Conservation (phyloP, 2,329 filamentous ascomycete species). For the Aspergillus sp. region DNA sequence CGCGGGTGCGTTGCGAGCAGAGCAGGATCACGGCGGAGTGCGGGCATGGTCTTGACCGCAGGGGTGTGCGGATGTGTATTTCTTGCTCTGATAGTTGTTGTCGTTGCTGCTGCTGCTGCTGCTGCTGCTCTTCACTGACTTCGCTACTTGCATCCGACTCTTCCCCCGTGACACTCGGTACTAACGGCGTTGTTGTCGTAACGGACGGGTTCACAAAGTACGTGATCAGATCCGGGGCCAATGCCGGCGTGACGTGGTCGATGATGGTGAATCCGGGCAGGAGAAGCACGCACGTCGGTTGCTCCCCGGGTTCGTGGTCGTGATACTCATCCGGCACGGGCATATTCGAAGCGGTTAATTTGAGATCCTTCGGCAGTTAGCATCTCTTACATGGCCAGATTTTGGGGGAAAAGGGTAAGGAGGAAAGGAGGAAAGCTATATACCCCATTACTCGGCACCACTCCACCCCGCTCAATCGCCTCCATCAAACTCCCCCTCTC, state of each 20-base stretch:
- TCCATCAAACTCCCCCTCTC: constrained; percentile 46
- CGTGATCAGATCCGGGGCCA: constrained; percentile 63
- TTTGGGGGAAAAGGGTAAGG: too few species aligned
- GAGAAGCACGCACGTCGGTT: constrained; percentile 71
- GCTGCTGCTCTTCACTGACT: neutral
- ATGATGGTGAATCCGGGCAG: constrained; percentile 77
- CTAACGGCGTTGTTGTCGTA: constrained; percentile 64
- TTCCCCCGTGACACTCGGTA: constrained; percentile 22
- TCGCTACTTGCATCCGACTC: neutral
- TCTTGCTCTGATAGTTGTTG: constrained; percentile 1
- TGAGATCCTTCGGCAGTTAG: constrained; percentile 59
- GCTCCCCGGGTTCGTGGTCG: constrained; percentile 45
- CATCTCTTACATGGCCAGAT: neutral
- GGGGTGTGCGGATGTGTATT: constrained; percentile 23
- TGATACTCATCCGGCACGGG: constrained; percentile 62
- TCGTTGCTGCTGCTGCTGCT: constrained; percentile 2
- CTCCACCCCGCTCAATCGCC: constrained; percentile 37
- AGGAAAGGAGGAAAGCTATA: too few species aligned
- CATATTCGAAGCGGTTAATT: constrained; percentile 88
- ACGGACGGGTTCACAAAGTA: constrained; percentile 60
- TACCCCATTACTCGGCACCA: constrained; percentile 60
- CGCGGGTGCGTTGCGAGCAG: constrained; percentile 89
- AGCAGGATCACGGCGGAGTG: constrained; percentile 83
- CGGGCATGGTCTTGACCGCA: constrained; percentile 60
- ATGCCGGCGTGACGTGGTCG: constrained; percentile 70